These are phyloP conservation scores for Anacardium occidentale DNA, from an alignment of 345 rosid genomes.

Conservation along the genomic window DNA sequence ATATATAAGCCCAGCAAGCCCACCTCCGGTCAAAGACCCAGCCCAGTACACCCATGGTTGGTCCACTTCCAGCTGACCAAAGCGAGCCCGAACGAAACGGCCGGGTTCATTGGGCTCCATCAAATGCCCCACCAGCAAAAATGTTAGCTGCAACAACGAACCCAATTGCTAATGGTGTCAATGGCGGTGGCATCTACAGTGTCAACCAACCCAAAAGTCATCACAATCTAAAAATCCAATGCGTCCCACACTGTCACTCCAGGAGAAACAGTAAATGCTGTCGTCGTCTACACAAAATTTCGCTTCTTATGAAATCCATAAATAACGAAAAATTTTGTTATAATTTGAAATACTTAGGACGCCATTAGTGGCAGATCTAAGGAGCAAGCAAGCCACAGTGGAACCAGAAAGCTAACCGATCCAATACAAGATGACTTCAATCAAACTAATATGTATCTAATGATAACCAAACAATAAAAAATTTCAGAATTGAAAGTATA, in stretches of 20 bases:
- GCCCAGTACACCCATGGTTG: slow-evolving; percentile 26
- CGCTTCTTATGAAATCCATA: no score
- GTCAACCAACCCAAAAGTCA: slow-evolving; percentile 8
- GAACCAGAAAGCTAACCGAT: slow-evolving; percentile 16
- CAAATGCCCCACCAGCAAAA: slow-evolving; percentile 19
- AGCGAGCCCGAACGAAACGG: slow-evolving; percentile 18
- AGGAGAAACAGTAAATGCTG: slow-evolving; percentile 14
- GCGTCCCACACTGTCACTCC: slow-evolving; percentile 21
- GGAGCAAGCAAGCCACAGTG: slow-evolving; percentile 24
- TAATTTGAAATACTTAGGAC: background rate
- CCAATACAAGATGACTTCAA: slow-evolving; percentile 20
- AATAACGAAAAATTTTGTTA: no score
- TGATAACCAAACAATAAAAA: no score
- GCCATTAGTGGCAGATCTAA: slow-evolving; percentile 19
- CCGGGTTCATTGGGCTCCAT: slow-evolving; percentile 14
- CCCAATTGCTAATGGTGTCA: slow-evolving; percentile 13
- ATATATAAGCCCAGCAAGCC: slow-evolving; percentile 20
- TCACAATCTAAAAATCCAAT: slow-evolving; percentile 19
- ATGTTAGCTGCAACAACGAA: slow-evolving; percentile 14
- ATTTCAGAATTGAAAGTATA: no score
- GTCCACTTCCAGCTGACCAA: slow-evolving; percentile 20
- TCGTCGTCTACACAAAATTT: slow-evolving; percentile 9
- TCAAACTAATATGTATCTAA: slow-evolving; percentile 9
- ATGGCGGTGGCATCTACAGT: background rate
- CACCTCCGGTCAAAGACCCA: slow-evolving; percentile 20